Evolutionary conservation across 805 yeast species (phyloP), one percentile per base, ranked within the genome.

Genomic region (Suhomyces sp.): DNA sequence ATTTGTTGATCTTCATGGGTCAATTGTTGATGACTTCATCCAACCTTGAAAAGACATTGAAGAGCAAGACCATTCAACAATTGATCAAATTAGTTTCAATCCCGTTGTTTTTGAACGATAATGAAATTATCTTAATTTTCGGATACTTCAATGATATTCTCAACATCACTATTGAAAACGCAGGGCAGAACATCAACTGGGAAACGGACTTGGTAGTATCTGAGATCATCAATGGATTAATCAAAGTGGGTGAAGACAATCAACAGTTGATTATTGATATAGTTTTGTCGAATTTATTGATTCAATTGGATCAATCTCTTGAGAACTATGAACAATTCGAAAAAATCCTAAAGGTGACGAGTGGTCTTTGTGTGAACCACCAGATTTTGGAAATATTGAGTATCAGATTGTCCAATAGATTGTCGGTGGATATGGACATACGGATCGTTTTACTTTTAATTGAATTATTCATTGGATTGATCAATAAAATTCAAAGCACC

Each of bases 1-100:
- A 79, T 25, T 63, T 90, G 11, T 59, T 88, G 19, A 76, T 80
- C 35, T 63, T 82, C 27, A 56, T 87, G 45, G 79, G 88, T n/a
- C 81, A 77, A 50, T 71, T 86, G 4, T 65, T 90, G 31, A 75
- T 82, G 53, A 72, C 83, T 0, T 72, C 85, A 0, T 78, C 95
- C 0, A 72, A 70, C 21, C 61, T 76, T 19, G 96, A 86, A 48
- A 80, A 79, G 8, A 76, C 88, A 1, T 66, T 88, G 38, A 72
- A 88, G 48, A 70, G 83, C 18, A 62, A 82, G 25, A 76, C 93
- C 1, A 64, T 84, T 19, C 76, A 76, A 35, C 85, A 83, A 28
- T 68, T 88, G 33, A 69, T 79, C 0, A 76, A 77, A 33, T 50
- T 87, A 27, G 63, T 80, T 6, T 60, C 67, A 19, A 60, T 84